Evolutionary conservation across 208 protist genomes (phyloP), one percentile per base, ranked within the genome.

Genomic region (Trypanosomatidae sp.): DNA sequence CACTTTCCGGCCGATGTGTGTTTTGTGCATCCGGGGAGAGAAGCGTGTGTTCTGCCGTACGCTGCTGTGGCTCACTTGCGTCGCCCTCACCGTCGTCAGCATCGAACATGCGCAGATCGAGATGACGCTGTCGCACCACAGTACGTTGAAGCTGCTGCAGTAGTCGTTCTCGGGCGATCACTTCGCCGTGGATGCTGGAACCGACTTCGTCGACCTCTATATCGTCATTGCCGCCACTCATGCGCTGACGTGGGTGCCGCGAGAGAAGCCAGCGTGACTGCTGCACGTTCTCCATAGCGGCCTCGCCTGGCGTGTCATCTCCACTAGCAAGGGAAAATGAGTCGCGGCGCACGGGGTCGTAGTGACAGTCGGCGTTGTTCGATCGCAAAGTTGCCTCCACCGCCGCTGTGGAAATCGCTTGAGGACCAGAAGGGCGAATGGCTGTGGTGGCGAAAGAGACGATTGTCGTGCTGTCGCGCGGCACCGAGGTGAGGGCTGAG

Each of bases 371-470:
- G 6, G 39, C 30, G 60, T 47, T 47, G 39, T 22, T 44, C 6
- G 28, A 39, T 10, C 1, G 60, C 41, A 17, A 5, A 4, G 60
- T 65, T 13, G 3, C 19, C 22, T 65, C 60, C 4, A 25, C 39
- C 22, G 60, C 28, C 22, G 7, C 60, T 39, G 39, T 65, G 9
- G 60, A 25, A 6, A 19, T 44, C 10, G 15, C 36, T 47, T 17
- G 33, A 46, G 39, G 25, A 15, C 13, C 25, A 59, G 73, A 77
- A 41, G 64, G 56, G 47, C 66, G 73, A 25, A 77, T 71, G n/a
- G 73, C 66, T 66, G 66, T 77, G 47, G 55, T 36, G 22, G 73
- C 56, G 25, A 67, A 36, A 10, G 73, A 77, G 33, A 60, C 64
- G 28, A 62, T 13, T 59, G 73, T 6, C n/a, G 44, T 22, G 64